A percentile compares a stretch with the other conserved stretches of the same genome.
Conservation (phyloP, 805 yeast genomes). For the Ogataea zsoltii region DNA sequence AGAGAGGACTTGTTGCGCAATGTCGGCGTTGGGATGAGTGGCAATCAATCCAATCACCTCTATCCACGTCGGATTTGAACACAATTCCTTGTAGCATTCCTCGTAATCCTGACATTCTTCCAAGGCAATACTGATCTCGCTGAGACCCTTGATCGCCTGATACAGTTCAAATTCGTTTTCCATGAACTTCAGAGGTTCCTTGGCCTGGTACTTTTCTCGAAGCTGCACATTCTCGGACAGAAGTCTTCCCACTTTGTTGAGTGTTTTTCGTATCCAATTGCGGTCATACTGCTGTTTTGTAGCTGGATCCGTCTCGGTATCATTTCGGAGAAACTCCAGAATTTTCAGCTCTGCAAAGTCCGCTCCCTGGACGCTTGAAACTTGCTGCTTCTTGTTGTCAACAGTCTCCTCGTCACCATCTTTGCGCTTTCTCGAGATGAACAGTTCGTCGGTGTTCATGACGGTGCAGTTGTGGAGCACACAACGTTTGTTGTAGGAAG, state of each 20-base stretch:
- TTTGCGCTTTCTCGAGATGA: conserved; percentile 2
- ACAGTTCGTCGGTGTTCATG: conserved; percentile 11
- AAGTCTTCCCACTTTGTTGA: conserved; percentile 10
- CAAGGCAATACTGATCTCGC: conserved; percentile 20
- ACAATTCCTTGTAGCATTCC: conserved; percentile 10
- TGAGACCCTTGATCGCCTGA: conserved; percentile 18
- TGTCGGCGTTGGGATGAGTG: conserved; percentile 20
- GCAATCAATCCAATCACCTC: conserved; percentile 16
- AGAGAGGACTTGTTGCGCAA: conserved; percentile 14
- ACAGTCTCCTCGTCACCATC: neutral
- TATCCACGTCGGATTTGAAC: conserved; percentile 4
- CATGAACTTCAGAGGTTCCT: conserved; percentile 17
- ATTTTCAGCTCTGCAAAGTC: conserved; percentile 4
- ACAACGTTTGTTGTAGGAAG: too few relatives aligned
- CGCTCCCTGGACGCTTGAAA: neutral
- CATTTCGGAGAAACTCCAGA: conserved; percentile 12
- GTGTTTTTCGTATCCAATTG: conserved; percentile 13
- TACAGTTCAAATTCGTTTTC: conserved; percentile 23
- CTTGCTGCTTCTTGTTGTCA: neutral
- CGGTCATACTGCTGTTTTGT: conserved; percentile 8
- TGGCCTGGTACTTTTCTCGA: conserved; percentile 9
- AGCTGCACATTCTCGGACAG: conserved; percentile 12
- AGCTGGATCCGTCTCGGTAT: neutral
- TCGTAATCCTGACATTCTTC: conserved; percentile 13
- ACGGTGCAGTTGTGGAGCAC: neutral